phyloP scores from a whole-genome alignment of 1,284 basidiomycete genomes.

The Cronartium ribicola region DNA sequence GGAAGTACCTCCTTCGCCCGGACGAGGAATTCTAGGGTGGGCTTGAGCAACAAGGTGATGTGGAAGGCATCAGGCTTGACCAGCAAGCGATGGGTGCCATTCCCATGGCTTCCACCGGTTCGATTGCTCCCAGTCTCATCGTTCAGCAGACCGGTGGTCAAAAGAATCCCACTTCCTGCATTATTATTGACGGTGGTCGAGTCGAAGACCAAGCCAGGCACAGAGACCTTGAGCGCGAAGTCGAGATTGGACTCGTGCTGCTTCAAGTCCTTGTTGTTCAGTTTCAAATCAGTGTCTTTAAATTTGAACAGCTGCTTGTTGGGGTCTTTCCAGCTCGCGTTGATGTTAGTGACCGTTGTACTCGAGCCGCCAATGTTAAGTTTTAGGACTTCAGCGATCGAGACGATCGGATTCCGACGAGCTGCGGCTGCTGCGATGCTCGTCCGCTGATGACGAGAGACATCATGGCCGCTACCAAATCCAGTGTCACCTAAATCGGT shows the following conservation, averaged over 20 bases:
- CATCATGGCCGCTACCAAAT: slow-evolving; percentile 19
- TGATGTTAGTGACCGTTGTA: slow-evolving; percentile 5
- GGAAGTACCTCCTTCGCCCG: slow-evolving; percentile 67
- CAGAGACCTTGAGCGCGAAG: slow-evolving; percentile 76
- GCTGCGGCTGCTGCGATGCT: slow-evolving; percentile 72
- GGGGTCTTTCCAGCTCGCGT: slow-evolving; percentile 25
- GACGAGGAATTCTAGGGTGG: slow-evolving; percentile 79
- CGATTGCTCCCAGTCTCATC: slow-evolving; percentile 42
- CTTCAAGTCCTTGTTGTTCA: slow-evolving; percentile 65
- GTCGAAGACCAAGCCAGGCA: slow-evolving; percentile 75
- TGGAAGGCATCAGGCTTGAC: slow-evolving; percentile 92
- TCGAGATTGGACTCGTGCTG: slow-evolving; percentile 79
- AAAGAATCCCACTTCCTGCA: slow-evolving; percentile 2
- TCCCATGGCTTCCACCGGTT: slow-evolving; percentile 42
- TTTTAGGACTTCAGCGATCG: slow-evolving; percentile 90
- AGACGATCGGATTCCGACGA: slow-evolving; percentile 77
- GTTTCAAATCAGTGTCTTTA: slow-evolving; percentile 74
- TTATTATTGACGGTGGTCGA: slow-evolving; percentile 54
- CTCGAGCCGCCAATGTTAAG: slow-evolving; percentile 63
- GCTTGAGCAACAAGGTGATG: slow-evolving; percentile 87
- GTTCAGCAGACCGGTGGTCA: slow-evolving; percentile 17
- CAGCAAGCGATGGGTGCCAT: slow-evolving; percentile 74
- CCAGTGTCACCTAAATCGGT: slow-evolving; percentile 57
- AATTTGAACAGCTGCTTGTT: slow-evolving; percentile 79
- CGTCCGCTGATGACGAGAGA: slow-evolving; percentile 4